Evolutionary conservation across 2,329 filamentous ascomycete genomes (phyloP).

Genomic region (Sporothrix sp.): DNA sequence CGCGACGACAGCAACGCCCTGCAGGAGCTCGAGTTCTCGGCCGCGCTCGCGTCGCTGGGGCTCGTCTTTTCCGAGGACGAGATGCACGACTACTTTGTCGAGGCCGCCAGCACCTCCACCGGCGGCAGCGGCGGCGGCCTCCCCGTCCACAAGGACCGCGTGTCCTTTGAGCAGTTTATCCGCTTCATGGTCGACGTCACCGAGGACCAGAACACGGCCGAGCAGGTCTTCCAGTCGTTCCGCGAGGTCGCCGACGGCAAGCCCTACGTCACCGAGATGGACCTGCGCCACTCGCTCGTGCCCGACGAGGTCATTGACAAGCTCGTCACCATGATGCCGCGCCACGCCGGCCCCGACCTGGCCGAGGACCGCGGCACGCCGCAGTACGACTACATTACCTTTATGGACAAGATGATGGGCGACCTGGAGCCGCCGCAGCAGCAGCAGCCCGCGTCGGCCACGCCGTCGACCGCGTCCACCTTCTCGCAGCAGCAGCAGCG

Average conservation of each 20-base stretch:
- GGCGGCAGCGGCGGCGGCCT: not conserved
- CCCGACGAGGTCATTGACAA: conserved; percentile 96
- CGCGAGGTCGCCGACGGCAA: conserved; percentile 96
- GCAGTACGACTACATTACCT: conserved; percentile 93
- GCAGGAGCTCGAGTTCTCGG: conserved; percentile 90
- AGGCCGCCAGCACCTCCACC: conserved; percentile 53
- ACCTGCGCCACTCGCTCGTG: conserved; percentile 86
- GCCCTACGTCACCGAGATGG: conserved; percentile 96
- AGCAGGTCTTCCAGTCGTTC: conserved; percentile 98
- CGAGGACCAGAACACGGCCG: conserved; percentile 96
- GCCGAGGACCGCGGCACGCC: conserved; percentile 72
- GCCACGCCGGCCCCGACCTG: conserved; percentile 72
- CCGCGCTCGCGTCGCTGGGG: conserved; percentile 86
- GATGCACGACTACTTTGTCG: conserved; percentile 91
- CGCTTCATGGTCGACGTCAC: conserved; percentile 99
- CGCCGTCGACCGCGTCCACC: conserved; percentile 2
- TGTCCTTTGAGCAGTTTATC: conserved; percentile 98
- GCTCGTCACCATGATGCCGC: conserved; percentile 75
- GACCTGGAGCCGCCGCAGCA: conserved; percentile 5
- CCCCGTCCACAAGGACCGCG: conserved; percentile 49
- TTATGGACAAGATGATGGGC: conserved; percentile 79
- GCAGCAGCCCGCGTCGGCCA: not conserved
- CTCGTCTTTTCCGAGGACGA: conserved; percentile 95
- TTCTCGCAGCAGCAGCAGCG: not conserved
- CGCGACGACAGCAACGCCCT: conserved; percentile 83